A percentile compares a stretch with the other conserved stretches of the same genome.
These are phyloP conservation scores for Naganishia vishniacii DNA, from an alignment of 768 basidiomycete species.

Conservation along the genomic window DNA sequence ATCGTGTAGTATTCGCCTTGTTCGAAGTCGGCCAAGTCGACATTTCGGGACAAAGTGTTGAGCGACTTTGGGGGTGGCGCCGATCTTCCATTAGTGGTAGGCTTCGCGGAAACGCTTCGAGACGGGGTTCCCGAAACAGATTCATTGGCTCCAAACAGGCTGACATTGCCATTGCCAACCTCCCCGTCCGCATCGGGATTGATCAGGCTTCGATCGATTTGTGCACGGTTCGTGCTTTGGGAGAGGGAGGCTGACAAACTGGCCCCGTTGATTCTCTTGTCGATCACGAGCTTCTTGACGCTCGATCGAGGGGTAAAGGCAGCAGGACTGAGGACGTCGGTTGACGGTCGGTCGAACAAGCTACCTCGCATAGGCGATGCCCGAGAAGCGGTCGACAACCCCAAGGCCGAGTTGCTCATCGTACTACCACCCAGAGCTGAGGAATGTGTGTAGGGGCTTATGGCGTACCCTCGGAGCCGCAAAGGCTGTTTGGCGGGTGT, in stretches of 20 bases:
- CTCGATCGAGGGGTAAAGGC: slow-evolving; percentile 65
- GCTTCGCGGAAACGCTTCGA: slow-evolving; percentile 14
- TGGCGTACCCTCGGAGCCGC: slow-evolving; percentile 29
- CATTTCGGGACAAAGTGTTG: slow-evolving; percentile 15
- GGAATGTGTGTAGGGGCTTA: slow-evolving; percentile 22
- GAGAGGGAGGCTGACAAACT: slow-evolving; percentile 37
- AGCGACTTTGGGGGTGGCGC: not conserved
- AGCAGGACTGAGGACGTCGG: slow-evolving; percentile 63
- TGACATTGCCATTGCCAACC: slow-evolving; percentile 28
- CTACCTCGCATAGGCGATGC: slow-evolving; percentile 26
- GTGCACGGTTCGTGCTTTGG: slow-evolving; percentile 37
- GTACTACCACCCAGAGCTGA: slow-evolving; percentile 10
- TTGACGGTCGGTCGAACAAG: slow-evolving; percentile 53
- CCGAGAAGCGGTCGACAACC: slow-evolving; percentile 24
- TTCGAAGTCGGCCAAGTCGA: slow-evolving; percentile 51
- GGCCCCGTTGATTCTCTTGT: slow-evolving; percentile 60
- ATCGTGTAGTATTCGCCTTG: slow-evolving; percentile 90
- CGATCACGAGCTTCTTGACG: slow-evolving; percentile 85
- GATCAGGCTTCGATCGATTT: slow-evolving; percentile 27
- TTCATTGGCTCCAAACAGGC: slow-evolving; percentile 33
- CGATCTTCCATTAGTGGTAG: not conserved
- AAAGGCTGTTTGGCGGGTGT: slow-evolving; percentile 34
- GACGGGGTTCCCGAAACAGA: slow-evolving; percentile 16
- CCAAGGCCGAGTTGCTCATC: not conserved
- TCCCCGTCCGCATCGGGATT: slow-evolving; percentile 33